These are phyloP conservation scores for Sporothrix sp. DNA, from an alignment of 2,329 filamentous ascomycete genomes.

Conservation along the genomic window DNA sequence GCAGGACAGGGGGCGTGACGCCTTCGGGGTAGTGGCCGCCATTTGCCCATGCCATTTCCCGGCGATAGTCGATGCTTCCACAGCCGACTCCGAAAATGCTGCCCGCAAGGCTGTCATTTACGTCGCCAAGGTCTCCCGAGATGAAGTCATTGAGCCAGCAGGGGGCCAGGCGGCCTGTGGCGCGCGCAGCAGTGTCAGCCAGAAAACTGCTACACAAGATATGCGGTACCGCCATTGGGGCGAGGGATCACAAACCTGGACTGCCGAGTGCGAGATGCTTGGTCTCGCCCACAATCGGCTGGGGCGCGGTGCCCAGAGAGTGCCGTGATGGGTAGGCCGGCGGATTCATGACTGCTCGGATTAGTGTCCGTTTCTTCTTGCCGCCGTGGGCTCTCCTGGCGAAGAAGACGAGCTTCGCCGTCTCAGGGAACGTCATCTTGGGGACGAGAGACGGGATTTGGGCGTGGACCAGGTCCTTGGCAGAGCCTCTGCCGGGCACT, in stretches of 20 bases:
- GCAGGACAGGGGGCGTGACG: neutral
- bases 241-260: constrained; percentile 13
- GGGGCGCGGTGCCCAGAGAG: constrained; percentile 9
- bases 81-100: constrained; percentile 15
- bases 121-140: constrained; percentile 11
- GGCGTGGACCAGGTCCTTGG: neutral
- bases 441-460: neutral
- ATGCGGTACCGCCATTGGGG: no score
- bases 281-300: constrained; percentile 12
- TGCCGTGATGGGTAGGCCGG: constrained; percentile 12
- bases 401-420: constrained; percentile 10
- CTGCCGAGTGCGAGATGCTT: constrained; percentile 6
- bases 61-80: constrained; percentile 5
- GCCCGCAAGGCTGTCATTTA: neutral
- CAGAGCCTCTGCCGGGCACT: neutral
- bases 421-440: constrained; percentile 10
- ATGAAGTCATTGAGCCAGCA: constrained; percentile 20
- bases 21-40: neutral
- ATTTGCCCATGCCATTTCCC: constrained; percentile 10
- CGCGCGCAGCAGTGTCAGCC: constrained; percentile 9
- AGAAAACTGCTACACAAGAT: neutral
- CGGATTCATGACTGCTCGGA: constrained; percentile 17
- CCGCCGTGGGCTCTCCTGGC: constrained; percentile 3
- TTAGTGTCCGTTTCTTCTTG: constrained; percentile 13
- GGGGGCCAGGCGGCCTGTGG: constrained; percentile 19